Conservation (phyloP, 2,329 filamentous ascomycete genomes). For the Fusarium tanahbumbuense region DNA sequence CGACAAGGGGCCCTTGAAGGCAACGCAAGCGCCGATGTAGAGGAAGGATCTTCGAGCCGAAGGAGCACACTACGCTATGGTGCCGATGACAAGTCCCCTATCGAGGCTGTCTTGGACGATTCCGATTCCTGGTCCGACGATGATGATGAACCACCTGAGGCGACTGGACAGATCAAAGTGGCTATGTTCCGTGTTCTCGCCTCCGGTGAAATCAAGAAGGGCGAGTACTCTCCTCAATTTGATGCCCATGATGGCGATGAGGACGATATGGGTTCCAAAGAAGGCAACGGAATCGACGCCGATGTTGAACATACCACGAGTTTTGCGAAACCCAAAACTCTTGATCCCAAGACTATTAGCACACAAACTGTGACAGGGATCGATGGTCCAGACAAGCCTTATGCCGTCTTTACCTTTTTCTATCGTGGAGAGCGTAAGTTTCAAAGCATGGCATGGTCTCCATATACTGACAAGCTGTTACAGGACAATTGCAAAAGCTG, state of each 20-base stretch:
- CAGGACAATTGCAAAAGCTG: slow-evolving; percentile 97
- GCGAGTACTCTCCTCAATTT: slow-evolving; percentile 97
- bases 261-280: slow-evolving; percentile 62
- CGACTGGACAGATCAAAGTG: slow-evolving; percentile 97
- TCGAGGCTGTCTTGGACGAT: slow-evolving; percentile 75
- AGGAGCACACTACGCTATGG: slow-evolving; percentile 81
- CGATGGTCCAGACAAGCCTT: slow-evolving; percentile 94
- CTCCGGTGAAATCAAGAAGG: slow-evolving; percentile 96
- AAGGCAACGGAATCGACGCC: slow-evolving; percentile 73
- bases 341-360: slow-evolving; percentile 97
- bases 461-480: slow-evolving; percentile 42
- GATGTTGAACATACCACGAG: slow-evolving; percentile 97
- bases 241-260: slow-evolving; percentile 97
- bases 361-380: slow-evolving; percentile 99
- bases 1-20: slow-evolving; percentile 66
- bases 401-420: slow-evolving; percentile 97
- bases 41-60: slow-evolving; percentile 57
- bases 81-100: slow-evolving; percentile 76
- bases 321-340: slow-evolving; percentile 94
- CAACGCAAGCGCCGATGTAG: slow-evolving; percentile 49
- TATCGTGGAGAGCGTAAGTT: slow-evolving; percentile 92
- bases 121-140: slow-evolving; percentile 82
- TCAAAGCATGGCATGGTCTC: background rate
- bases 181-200: slow-evolving; percentile 95
- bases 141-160: slow-evolving; percentile 91